Evolutionary conservation across 169 alveolate species (phyloP).

Genomic region (Babesia gibsoni): DNA sequence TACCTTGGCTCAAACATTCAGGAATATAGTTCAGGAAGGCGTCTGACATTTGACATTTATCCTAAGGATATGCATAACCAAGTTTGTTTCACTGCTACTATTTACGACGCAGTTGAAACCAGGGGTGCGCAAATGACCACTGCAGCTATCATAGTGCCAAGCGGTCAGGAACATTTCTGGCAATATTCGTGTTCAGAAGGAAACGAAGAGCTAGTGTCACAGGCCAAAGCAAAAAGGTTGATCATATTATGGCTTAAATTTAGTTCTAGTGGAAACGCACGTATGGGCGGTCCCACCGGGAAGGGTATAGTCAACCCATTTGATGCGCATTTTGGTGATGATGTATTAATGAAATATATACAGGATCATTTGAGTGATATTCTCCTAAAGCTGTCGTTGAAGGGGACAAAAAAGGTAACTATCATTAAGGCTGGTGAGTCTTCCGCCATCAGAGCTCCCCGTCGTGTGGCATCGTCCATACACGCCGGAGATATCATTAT

Average conservation of each 20-base stretch:
- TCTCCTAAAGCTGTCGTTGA: constrained; percentile 27
- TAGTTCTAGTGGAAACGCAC: not conserved
- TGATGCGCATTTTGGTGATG: constrained; percentile 38
- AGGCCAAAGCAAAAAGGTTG: constrained; percentile 36
- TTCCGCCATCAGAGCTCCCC: constrained; percentile 24
- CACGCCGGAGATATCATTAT: constrained; percentile 45
- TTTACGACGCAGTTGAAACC: constrained; percentile 17
- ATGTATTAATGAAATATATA: constrained; percentile 34
- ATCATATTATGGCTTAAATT: constrained; percentile 48
- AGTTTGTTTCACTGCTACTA: constrained; percentile 51
- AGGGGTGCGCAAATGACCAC: not conserved
- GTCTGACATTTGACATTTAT: constrained; percentile 47
- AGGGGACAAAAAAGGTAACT: constrained; percentile 15
- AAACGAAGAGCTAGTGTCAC: constrained; percentile 40
- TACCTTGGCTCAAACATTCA: constrained; percentile 30
- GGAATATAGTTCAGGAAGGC: constrained; percentile 35
- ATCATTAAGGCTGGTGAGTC: constrained; percentile 58
- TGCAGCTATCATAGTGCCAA: constrained; percentile 43
- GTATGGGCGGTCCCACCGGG: not conserved
- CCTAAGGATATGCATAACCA: constrained; percentile 27
- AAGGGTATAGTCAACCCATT: constrained; percentile 42
- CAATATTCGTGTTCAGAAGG: constrained; percentile 47
- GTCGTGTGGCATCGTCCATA: constrained; percentile 28
- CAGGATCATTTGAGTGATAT: constrained; percentile 38
- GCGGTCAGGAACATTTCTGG: constrained; percentile 59